Percentiles rank a stretch among this genome's conserved stretches.
phyloP scores from a whole-genome alignment of 805 yeast species.

The Zygosaccharomyces siamensis region DNA sequence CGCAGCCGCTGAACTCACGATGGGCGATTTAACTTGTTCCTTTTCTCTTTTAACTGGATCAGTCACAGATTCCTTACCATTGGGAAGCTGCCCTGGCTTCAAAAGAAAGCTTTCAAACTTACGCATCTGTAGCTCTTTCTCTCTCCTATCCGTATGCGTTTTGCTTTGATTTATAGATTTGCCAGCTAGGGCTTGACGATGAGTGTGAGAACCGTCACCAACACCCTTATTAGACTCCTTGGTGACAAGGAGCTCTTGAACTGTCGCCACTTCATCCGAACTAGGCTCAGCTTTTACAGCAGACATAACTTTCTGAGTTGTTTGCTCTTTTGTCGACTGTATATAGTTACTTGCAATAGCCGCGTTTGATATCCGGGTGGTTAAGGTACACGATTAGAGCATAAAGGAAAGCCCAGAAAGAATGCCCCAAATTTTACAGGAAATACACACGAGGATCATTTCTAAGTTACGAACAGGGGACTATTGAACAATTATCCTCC shows the following conservation, averaged over 20 bases:
- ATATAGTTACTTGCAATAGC: not conserved
- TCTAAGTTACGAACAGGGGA: no score
- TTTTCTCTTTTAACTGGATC: not conserved
- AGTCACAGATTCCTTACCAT: not conserved
- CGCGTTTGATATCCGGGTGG: conserved; percentile 1
- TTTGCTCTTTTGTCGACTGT: not conserved
- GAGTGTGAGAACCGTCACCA: conserved; percentile 4
- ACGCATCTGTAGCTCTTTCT: conserved; percentile 7
- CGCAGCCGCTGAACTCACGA: not conserved
- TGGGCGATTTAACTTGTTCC: not conserved
- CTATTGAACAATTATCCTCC: no score
- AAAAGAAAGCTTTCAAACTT: conserved; percentile 13
- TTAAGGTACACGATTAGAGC: not conserved
- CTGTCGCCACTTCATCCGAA: not conserved
- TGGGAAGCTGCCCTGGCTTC: conserved; percentile 2
- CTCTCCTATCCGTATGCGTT: conserved; percentile 5
- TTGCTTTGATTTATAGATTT: conserved; percentile 13
- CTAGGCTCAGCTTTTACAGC: conserved; percentile 14
- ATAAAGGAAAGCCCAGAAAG: not conserved
- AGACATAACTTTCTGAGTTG: conserved; percentile 7
- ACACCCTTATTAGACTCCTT: not conserved
- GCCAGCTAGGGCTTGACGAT: conserved; percentile 24
- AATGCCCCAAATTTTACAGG: not conserved
- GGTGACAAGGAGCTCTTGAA: not conserved
- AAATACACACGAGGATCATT: not conserved